Evolutionary conservation across 1,284 basidiomycete genomes (phyloP).

Genomic region (Microbotryum silenes-acaulis): DNA sequence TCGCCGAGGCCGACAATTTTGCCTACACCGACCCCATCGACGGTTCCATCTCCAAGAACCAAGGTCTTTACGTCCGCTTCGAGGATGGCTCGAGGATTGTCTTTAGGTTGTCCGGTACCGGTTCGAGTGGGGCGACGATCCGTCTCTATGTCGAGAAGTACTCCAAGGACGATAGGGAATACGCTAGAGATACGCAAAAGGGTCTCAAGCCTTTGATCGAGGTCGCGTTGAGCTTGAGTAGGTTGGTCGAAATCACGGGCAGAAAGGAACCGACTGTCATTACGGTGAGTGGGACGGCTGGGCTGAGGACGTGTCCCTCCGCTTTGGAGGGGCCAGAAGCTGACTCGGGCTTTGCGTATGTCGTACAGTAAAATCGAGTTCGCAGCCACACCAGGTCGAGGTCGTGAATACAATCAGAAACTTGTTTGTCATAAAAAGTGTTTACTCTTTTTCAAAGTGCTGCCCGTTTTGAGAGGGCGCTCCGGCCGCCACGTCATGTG

Average conservation of each 20-base stretch:
- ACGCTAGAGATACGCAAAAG: slow-evolving; percentile 68
- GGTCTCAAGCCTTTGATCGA: slow-evolving; percentile 93
- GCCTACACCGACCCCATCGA: slow-evolving; percentile 98
- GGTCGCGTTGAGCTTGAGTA: slow-evolving; percentile 75
- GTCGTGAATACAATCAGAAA: too few species aligned
- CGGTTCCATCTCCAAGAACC: slow-evolving; percentile 77
- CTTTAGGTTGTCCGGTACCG: slow-evolving; percentile 92
- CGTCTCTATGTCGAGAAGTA: slow-evolving; percentile 58
- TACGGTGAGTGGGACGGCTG: slow-evolving; percentile 56
- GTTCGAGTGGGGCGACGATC: slow-evolving; percentile 82
- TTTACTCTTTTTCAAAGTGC: too few species aligned
- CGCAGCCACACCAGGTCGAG: too few species aligned
- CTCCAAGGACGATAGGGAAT: slow-evolving; percentile 68
- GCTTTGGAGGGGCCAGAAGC: too few species aligned
- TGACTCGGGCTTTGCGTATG: too few species aligned
- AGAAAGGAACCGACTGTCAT: slow-evolving; percentile 91
- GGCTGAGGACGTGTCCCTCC: too few species aligned
- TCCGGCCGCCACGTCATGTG: too few species aligned
- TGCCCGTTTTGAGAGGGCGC: too few species aligned
- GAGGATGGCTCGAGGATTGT: slow-evolving; percentile 86
- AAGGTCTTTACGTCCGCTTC: slow-evolving; percentile 89
- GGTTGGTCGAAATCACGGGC: slow-evolving; percentile 76
- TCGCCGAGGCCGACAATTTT: slow-evolving; percentile 76
- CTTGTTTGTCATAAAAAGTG: too few species aligned
- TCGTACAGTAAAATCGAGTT: too few species aligned